These are phyloP conservation scores for Hypoxylon subgilvum DNA, from an alignment of 495 filamentous ascomycete genomes.

Conservation along the genomic window DNA sequence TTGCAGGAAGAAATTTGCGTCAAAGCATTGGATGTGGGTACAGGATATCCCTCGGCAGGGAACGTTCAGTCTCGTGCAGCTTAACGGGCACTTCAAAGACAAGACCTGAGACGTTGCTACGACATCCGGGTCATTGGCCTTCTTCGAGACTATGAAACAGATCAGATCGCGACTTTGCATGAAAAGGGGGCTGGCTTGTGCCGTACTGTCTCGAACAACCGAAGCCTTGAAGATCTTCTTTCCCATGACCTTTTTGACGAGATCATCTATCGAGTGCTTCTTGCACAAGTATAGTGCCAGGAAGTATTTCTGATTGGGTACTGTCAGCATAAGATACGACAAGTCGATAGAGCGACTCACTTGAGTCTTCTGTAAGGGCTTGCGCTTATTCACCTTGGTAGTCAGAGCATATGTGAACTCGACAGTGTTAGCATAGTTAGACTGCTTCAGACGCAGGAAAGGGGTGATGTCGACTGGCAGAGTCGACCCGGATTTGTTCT, in stretches of 20 bases:
- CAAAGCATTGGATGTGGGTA: slow-evolving; percentile 92
- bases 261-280: slow-evolving; percentile 69
- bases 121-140: slow-evolving; percentile 85
- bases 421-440: slow-evolving; percentile 75
- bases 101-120: slow-evolving; percentile 83
- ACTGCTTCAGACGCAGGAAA: slow-evolving; percentile 67
- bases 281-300: slow-evolving; percentile 76
- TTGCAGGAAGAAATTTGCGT: slow-evolving; percentile 90
- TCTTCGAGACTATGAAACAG: slow-evolving; percentile 68
- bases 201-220: slow-evolving; percentile 81
- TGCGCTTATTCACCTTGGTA: slow-evolving; percentile 64
- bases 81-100: slow-evolving; percentile 91
- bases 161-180: slow-evolving; percentile 25
- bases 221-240: slow-evolving; percentile 79
- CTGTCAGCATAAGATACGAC: slow-evolving; percentile 25
- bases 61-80: slow-evolving; percentile 77
- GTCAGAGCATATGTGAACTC: slow-evolving; percentile 92
- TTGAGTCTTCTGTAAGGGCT: slow-evolving; percentile 24
- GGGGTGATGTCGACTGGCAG: slow-evolving; percentile 88
- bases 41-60: slow-evolving; percentile 82
- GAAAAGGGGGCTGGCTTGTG: background rate
- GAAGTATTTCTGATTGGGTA: slow-evolving; percentile 70
- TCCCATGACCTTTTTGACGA: slow-evolving; percentile 69
- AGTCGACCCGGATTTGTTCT: slow-evolving; percentile 93
- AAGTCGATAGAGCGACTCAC: slow-evolving; percentile 25